Base-by-base conservation (phyloP, 306 rosid species). In the Prosopis cineraria region DNA sequence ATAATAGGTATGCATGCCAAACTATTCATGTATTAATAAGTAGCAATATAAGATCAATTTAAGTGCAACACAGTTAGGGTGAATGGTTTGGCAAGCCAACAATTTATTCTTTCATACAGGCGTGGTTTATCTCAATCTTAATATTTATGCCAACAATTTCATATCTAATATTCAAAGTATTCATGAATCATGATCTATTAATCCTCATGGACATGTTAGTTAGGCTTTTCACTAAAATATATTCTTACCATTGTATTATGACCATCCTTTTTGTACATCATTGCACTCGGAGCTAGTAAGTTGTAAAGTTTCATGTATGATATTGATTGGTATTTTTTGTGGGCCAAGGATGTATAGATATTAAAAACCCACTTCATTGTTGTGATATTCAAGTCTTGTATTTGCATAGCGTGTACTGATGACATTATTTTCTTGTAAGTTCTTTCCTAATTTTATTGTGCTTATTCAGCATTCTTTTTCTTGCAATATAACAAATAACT, bases 111-210 rank as follows among this genome's bases (percentile, higher is more conserved):
- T 79, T 48, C 37, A n/a, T 22, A 6, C 11, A 7, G n/a, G 22
- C 9, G 3, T 58, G 11, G 39, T 25, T 58, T n/a, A n/a, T n/a
- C n/a, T n/a, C n/a, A 53, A 31, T 45, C 73, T 16, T 76, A 53
- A 37, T 44, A 22, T 52, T 48, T 58, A 30, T 40, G 62, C 31
- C 60, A 66, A 4, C 33, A 58, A 72, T n/a, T n/a, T n/a, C n/a
- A n/a, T n/a, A n/a, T n/a, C n/a, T n/a, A n/a, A n/a, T n/a, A 47
- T 73, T 68, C 68, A 13, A 80, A 69, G 67, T 50, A 40, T 31
- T 72, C 52, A 25, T n/a, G n/a, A n/a, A n/a, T 72, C 52, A 25
- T n/a, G 48, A 22, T 64, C 25, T 68, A 31, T 73, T 31, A 67
- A 4, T 77, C 65, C 17, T 34, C 71, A 65, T 65, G 0, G 17